Conservation (phyloP, 306 rosid species). For the Astragalus membranaceus region DNA sequence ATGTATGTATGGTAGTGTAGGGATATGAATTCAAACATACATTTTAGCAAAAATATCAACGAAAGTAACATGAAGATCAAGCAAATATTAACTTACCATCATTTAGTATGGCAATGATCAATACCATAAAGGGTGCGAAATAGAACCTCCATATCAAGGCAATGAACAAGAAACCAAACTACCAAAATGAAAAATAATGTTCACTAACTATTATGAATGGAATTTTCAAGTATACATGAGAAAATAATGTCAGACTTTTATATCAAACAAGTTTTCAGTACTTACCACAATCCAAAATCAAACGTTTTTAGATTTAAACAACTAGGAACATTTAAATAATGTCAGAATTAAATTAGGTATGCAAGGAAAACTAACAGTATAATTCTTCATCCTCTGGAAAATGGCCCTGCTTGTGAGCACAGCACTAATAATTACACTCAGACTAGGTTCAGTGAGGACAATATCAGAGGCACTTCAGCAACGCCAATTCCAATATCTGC, state of each 20-base stretch:
- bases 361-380: slow-evolving; percentile 54
- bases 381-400: slow-evolving; percentile 97
- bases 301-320: not conserved
- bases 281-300: slow-evolving; percentile 61
- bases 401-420: slow-evolving; percentile 94
- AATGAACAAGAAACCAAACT: slow-evolving; percentile 93
- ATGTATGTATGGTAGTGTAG: not conserved
- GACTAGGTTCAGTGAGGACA: slow-evolving; percentile 96
- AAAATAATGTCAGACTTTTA: not conserved
- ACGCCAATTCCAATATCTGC: slow-evolving; percentile 98
- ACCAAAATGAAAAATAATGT: slow-evolving; percentile 19
- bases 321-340: not conserved
- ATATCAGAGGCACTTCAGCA: slow-evolving; percentile 91
- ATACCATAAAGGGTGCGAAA: slow-evolving; percentile 98
- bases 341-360: not conserved
- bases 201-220: slow-evolving; percentile 5
- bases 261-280: not conserved
- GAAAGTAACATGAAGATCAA: not conserved
- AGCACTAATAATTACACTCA: slow-evolving; percentile 93
- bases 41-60: not conserved
- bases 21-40: not conserved
- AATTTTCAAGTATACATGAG: not conserved
- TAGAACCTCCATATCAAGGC: slow-evolving; percentile 93
- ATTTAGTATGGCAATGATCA: slow-evolving; percentile 86
- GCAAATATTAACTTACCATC: slow-evolving; percentile 53